phyloP scores from a whole-genome alignment of 2,329 filamentous ascomycete species.

The Fonsecaea erecta region DNA sequence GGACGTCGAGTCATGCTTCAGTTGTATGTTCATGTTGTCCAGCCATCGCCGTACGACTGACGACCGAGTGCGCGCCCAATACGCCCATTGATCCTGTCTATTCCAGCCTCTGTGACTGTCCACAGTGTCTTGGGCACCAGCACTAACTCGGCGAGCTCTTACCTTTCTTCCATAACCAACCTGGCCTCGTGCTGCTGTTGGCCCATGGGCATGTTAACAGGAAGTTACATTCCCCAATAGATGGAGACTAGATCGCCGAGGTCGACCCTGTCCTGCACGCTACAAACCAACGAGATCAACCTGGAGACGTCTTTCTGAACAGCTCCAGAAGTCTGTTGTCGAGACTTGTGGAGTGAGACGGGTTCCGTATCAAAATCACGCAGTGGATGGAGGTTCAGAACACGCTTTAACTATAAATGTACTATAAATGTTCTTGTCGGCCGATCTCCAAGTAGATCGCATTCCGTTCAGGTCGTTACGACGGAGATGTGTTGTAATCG shows the following conservation, averaged over 20 bases:
- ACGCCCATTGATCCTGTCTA: neutral
- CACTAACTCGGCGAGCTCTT: neutral
- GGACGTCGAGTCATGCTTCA: neutral
- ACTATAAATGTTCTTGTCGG: too few relatives aligned
- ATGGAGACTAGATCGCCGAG: neutral
- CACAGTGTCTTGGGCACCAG: neutral
- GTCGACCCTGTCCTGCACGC: neutral
- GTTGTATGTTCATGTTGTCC: neutral
- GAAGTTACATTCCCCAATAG: neutral
- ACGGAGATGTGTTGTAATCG: neutral
- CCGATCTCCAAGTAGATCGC: too few relatives aligned
- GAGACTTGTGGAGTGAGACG: neutral
- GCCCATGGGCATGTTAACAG: neutral
- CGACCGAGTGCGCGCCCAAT: neutral
- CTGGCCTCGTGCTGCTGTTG: neutral
- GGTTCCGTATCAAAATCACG: neutral
- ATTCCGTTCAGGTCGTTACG: neutral
- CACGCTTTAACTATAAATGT: neutral
- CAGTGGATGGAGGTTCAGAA: neutral
- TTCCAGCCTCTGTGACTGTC: neutral
- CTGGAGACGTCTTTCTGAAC: neutral
- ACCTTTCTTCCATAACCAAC: neutral
- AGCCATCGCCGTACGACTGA: neutral
- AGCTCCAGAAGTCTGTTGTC: neutral
- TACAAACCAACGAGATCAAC: neutral